phyloP scores from a whole-genome alignment of 2,329 filamentous ascomycete species.

The Pseudogymnoascus sp. region DNA sequence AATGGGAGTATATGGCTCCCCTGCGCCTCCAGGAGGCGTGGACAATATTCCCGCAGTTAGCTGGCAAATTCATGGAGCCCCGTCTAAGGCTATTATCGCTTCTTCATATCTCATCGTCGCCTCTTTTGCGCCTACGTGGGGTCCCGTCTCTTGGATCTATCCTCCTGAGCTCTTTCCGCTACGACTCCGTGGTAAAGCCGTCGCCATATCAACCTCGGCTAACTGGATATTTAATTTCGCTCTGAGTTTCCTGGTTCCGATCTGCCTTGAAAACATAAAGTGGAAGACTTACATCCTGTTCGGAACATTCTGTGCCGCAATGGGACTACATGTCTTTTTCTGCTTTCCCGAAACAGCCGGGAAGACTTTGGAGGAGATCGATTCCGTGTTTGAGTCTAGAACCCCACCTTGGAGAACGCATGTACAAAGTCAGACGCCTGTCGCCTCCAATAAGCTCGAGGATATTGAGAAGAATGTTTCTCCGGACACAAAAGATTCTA shows the following conservation, averaged over 20 bases:
- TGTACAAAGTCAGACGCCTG: not conserved
- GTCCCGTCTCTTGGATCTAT: conserved; percentile 40
- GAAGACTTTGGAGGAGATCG: conserved; percentile 58
- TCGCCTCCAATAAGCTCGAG: not conserved
- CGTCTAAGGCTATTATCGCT: conserved; percentile 44
- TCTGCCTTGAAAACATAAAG: conserved; percentile 40
- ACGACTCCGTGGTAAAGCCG: conserved; percentile 46
- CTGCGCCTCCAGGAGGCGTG: not conserved
- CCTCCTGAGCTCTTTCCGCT: conserved; percentile 45
- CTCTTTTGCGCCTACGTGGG: conserved; percentile 42
- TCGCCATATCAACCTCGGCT: conserved; percentile 45
- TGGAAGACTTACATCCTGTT: conserved; percentile 51
- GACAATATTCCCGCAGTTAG: not conserved
- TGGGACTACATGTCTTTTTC: conserved; percentile 50
- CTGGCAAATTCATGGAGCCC: not conserved
- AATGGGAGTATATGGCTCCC: not conserved
- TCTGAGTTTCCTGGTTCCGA: conserved; percentile 41
- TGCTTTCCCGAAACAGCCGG: conserved; percentile 59
- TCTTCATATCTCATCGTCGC: conserved; percentile 61
- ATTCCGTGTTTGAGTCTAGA: not conserved
- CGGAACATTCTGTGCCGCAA: conserved; percentile 41
- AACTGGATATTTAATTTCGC: conserved; percentile 49
- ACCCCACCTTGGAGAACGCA: not conserved
- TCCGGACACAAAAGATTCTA: not conserved
- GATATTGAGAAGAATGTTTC: not conserved